phyloP scores from a whole-genome alignment of 2,329 filamentous ascomycete species.

The Exserohilum turcica region DNA sequence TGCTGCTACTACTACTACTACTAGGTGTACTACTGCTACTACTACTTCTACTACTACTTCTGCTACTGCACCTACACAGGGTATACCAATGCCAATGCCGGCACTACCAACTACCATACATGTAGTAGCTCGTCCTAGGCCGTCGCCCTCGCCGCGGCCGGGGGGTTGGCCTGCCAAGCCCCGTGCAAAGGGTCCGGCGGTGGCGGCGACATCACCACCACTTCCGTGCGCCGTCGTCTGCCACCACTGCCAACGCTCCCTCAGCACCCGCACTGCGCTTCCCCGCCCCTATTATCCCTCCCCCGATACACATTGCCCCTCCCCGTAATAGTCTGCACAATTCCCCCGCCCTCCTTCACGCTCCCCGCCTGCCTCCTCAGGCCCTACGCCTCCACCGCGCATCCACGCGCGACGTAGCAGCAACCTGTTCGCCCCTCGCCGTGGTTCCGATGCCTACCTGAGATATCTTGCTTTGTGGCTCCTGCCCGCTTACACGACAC shows the following conservation, averaged over 20 bases:
- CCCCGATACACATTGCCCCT: background rate
- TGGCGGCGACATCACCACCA: constrained; percentile 2
- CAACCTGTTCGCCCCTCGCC: background rate
- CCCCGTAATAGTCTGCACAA: background rate
- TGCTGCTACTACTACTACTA: no score
- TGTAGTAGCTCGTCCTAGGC: no score
- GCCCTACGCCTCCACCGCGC: background rate
- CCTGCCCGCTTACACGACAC: constrained; percentile 17
- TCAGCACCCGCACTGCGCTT: background rate
- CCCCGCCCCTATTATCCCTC: background rate
- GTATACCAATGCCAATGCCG: background rate
- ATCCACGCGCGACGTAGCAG: background rate
- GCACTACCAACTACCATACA: no score
- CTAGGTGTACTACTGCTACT: no score
- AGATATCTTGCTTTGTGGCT: constrained; percentile 24
- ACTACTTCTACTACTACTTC: no score
- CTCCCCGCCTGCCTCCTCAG: background rate
- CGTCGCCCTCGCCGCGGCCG: background rate
- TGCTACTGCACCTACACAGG: no score
- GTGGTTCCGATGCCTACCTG: constrained; percentile 33
- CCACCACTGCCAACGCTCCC: background rate
- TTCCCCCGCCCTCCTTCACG: background rate
- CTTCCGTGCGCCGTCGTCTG: background rate
- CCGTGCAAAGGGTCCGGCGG: background rate
- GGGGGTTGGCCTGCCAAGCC: background rate